Base-by-base conservation (phyloP, 2,329 filamentous ascomycete genomes). In the Aureobasidium leucospermi region DNA sequence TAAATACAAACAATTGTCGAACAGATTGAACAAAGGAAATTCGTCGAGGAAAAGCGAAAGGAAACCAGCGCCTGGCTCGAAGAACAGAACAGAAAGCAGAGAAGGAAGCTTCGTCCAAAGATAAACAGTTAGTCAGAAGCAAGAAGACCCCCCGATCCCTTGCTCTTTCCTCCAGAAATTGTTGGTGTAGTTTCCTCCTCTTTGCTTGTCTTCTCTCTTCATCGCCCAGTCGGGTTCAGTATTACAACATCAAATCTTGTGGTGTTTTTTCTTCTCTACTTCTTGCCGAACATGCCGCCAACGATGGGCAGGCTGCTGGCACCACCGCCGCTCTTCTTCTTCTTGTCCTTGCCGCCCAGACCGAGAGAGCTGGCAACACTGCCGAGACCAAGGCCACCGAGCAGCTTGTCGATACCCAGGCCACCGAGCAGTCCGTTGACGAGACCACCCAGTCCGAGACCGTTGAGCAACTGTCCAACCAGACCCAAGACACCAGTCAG, bases 401-500 rank as follows among this genome's bases (percentile, higher is more conserved):
- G 81, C 19, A 94, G 76, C 70, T 88, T 89, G 73, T 86, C 85
- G 61, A 95, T 79, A 13, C 89, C 89, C 19, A 94, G 75, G 1
- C 87, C 87, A 59, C 89, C 88, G 1, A 96, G 81, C 3, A 96
- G 77, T 51, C 86, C 85, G 64, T 93, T 89, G 65, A 96, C 83
- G 0, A 96, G 73, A 15, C 88, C 87, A 61, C 91, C 91, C 1
- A 96, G 82, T 60, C 91, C 91, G 31, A 96, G 83, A 5, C 88
- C 89, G 66, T 87, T 86, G 61, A 94, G 81, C 68, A 96, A 76
- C 69, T 85, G 86, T 59, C 90, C 91, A 19, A 96, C 90, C 1
- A 96, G 81, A 45, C 88, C 88, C 6, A 96, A 79, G 0, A 96
- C 91, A 72, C 92, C 91, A 55, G 80, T 86, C 62, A 96, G 79